These are phyloP conservation scores for Colletotrichum cordylinicola DNA, from an alignment of 2,329 filamentous ascomycete genomes.

Conservation along the genomic window DNA sequence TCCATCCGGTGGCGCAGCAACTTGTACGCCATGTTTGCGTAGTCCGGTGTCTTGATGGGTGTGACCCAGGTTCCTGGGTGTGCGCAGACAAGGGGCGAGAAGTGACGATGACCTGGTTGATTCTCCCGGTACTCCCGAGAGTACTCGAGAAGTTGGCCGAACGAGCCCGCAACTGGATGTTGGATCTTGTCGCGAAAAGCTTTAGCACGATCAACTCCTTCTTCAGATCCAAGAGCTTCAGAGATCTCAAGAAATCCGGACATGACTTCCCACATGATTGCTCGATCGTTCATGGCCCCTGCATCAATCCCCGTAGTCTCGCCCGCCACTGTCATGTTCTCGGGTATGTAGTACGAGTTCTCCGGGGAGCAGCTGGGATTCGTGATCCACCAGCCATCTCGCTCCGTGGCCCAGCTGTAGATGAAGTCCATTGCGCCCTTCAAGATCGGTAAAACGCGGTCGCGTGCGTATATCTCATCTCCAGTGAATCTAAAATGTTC, in stretches of 20 bases:
- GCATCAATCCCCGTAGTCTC: constrained; percentile 9
- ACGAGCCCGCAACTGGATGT: constrained; percentile 11
- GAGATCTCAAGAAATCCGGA: constrained; percentile 12
- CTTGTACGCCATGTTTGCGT: constrained; percentile 24
- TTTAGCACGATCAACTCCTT: not conserved
- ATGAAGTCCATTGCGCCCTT: constrained; percentile 40
- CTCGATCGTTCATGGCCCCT: constrained; percentile 15
- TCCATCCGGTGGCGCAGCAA: not conserved
- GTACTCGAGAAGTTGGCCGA: constrained; percentile 48
- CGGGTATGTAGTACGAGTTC: constrained; percentile 25
- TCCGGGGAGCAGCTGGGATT: constrained; percentile 28
- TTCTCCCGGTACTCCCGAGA: constrained; percentile 37
- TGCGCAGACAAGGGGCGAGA: constrained; percentile 54
- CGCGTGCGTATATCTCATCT: constrained; percentile 27
- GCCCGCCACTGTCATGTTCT: not conserved
- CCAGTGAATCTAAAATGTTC: constrained; percentile 41
- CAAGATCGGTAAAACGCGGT: constrained; percentile 33
- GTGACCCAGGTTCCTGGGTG: constrained; percentile 45
- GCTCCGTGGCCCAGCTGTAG: constrained; percentile 39
- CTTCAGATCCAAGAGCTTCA: constrained; percentile 4
- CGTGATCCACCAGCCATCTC: constrained; percentile 28
- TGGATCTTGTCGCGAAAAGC: constrained; percentile 4
- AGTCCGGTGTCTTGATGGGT: constrained; percentile 29
- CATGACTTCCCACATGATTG: constrained; percentile 20
- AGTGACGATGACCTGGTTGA: constrained; percentile 55